phyloP scores from a whole-genome alignment of 1,284 basidiomycete species.

The Xerocomus minutiporus region DNA sequence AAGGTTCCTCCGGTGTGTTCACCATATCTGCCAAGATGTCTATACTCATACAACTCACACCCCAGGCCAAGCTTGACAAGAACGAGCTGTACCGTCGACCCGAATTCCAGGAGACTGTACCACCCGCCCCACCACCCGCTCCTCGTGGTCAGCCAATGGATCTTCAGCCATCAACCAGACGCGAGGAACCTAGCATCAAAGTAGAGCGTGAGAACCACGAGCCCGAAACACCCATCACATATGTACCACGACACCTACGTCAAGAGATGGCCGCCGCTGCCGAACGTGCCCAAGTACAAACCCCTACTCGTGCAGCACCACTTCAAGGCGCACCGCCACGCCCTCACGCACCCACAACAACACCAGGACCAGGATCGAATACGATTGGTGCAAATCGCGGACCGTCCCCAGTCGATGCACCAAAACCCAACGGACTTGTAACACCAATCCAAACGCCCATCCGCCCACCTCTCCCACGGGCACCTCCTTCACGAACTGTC shows the following conservation, averaged over 20 bases:
- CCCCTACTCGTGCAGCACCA: background rate
- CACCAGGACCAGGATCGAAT: slow-evolving; percentile 2
- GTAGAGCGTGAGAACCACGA: slow-evolving; percentile 10
- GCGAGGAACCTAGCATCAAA: slow-evolving; percentile 16
- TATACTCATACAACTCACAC: background rate
- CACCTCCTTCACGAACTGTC: slow-evolving; percentile 1
- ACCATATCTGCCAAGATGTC: background rate
- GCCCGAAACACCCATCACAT: slow-evolving; percentile 17
- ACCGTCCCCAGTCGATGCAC: background rate
- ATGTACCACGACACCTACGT: slow-evolving; percentile 26
- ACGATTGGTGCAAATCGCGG: background rate
- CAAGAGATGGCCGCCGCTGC: slow-evolving; percentile 18
- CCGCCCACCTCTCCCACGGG: slow-evolving; percentile 6
- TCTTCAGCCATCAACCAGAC: background rate
- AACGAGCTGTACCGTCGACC: slow-evolving; percentile 71
- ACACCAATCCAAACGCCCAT: slow-evolving; percentile 24
- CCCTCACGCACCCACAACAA: background rate
- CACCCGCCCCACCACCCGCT: background rate
- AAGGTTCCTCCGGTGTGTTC: slow-evolving; percentile 71
- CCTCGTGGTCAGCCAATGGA: background rate
- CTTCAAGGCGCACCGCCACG: background rate
- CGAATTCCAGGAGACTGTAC: slow-evolving; percentile 55
- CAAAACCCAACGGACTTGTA: slow-evolving; percentile 11
- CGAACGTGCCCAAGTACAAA: slow-evolving; percentile 6
- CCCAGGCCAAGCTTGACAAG: slow-evolving; percentile 74